Percentiles rank a stretch among this genome's conserved stretches.
phyloP scores from a whole-genome alignment of 768 basidiomycete genomes.

The Kwoniella sp. region DNA sequence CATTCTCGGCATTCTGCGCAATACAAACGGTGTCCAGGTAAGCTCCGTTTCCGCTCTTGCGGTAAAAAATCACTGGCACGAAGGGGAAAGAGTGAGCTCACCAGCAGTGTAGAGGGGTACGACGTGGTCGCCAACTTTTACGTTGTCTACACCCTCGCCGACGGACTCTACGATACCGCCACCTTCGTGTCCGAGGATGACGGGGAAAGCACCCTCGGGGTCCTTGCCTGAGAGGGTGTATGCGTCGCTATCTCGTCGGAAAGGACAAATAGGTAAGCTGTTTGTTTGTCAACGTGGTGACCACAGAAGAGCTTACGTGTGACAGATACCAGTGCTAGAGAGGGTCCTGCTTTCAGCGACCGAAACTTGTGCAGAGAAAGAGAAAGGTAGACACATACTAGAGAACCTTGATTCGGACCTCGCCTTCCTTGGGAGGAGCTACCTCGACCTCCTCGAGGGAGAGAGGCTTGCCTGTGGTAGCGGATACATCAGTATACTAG shows the following conservation, averaged over 20 bases:
- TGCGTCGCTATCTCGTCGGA: constrained; percentile 69
- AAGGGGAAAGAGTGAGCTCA: constrained; percentile 48
- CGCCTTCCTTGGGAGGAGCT: constrained; percentile 81
- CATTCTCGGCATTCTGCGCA: constrained; percentile 66
- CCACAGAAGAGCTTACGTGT: constrained; percentile 64
- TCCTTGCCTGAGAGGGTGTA: constrained; percentile 96
- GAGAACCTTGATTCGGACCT: constrained; percentile 90
- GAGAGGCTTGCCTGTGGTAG: constrained; percentile 59
- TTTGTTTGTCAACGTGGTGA: too few relatives aligned
- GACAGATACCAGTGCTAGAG: constrained; percentile 83
- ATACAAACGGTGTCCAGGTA: not conserved
- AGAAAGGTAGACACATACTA: constrained; percentile 57
- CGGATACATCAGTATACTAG: not conserved
- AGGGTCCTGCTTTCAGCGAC: not conserved
- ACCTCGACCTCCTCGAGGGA: constrained; percentile 91
- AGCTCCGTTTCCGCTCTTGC: too few relatives aligned
- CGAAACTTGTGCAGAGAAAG: not conserved
- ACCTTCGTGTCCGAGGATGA: constrained; percentile 86
- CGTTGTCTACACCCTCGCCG: constrained; percentile 88
- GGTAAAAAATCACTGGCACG: too few relatives aligned
- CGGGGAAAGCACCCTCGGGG: constrained; percentile 90
- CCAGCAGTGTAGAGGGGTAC: constrained; percentile 95
- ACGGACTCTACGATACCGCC: constrained; percentile 78
- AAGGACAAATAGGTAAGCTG: not conserved
- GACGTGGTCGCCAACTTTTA: constrained; percentile 87